Percentiles rank a stretch among this genome's conserved stretches.
Conservation (phyloP, 1,139 yeast genomes). For the Debaryomycetaceae sp. region DNA sequence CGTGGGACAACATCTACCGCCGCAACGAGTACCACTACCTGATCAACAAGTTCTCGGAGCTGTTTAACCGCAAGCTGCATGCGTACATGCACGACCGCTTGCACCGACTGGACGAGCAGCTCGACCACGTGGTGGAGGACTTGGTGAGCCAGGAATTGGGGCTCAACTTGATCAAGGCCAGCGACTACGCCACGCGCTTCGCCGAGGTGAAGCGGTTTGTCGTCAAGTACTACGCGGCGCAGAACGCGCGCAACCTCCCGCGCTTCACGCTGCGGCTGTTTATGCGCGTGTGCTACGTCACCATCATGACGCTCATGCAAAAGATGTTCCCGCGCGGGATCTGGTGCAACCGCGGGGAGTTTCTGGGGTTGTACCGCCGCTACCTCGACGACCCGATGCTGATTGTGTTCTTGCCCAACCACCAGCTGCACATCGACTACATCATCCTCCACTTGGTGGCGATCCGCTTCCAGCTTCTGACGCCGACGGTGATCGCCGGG, state of each 20-base stretch:
- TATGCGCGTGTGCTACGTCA: slow-evolving; percentile 33
- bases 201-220: slow-evolving; percentile 36
- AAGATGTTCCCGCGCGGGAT: slow-evolving; percentile 45
- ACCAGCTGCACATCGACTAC: slow-evolving; percentile 64
- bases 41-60: slow-evolving; percentile 28
- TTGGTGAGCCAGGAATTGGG: slow-evolving; percentile 38
- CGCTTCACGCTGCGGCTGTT: slow-evolving; percentile 22
- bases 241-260: slow-evolving; percentile 39
- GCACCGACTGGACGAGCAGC: slow-evolving; percentile 27
- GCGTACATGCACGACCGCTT: slow-evolving; percentile 32
- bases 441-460: slow-evolving; percentile 57
- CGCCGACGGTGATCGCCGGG: slow-evolving; percentile 65
- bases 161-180: slow-evolving; percentile 35
- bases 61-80: slow-evolving; percentile 26
- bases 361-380: slow-evolving; percentile 25
- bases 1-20: slow-evolving; percentile 29
- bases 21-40: slow-evolving; percentile 34
- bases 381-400: slow-evolving; percentile 42
- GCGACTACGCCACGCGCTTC: slow-evolving; percentile 32
- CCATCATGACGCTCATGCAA: slow-evolving; percentile 29
- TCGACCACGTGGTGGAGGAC: slow-evolving; percentile 36
- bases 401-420: slow-evolving; percentile 45
- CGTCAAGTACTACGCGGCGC: slow-evolving; percentile 33
- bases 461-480: slow-evolving; percentile 52
- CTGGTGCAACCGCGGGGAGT: slow-evolving; percentile 35